Conservation (phyloP, 305 asterid genomes). For the Fraxinus dipetala region DNA sequence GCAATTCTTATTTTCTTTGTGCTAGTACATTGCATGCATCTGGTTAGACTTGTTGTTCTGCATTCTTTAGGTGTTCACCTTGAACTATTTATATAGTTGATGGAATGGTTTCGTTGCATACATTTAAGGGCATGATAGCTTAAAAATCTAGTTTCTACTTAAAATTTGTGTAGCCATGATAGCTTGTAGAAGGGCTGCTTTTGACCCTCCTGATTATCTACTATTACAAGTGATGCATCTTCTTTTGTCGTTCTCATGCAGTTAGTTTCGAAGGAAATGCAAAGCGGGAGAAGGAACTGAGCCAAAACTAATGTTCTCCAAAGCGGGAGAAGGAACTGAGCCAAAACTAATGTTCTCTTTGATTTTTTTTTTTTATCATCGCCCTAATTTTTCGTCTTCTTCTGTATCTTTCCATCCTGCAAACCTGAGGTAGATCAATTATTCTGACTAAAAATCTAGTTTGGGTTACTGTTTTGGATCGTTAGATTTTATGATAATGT, state of each 20-base stretch:
- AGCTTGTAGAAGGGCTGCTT: background rate
- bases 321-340: too few species aligned
- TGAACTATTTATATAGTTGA: background rate
- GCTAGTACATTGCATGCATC: background rate
- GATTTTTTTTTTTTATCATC: background rate
- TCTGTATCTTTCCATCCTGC: background rate
- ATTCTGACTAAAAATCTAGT: background rate
- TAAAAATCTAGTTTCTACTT: background rate
- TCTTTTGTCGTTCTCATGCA: constrained; percentile 13
- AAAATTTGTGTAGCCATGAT: background rate
- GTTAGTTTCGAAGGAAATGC: constrained; percentile 6
- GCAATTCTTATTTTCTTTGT: background rate
- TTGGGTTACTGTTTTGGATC: background rate
- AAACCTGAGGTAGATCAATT: constrained; percentile 7
- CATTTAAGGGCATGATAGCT: too few species aligned
- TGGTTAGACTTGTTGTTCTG: background rate
- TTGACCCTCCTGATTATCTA: background rate
- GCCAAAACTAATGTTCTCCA: background rate
- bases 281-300: constrained; percentile 21
- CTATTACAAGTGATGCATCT: background rate
- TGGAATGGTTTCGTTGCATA: background rate
- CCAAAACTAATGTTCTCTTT: background rate
- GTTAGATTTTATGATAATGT: background rate
- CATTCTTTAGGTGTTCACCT: background rate
- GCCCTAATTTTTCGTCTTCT: constrained; percentile 12